Evolutionary conservation across 2,329 filamentous ascomycete genomes (phyloP).

Genomic region (Xylariales sp.): DNA sequence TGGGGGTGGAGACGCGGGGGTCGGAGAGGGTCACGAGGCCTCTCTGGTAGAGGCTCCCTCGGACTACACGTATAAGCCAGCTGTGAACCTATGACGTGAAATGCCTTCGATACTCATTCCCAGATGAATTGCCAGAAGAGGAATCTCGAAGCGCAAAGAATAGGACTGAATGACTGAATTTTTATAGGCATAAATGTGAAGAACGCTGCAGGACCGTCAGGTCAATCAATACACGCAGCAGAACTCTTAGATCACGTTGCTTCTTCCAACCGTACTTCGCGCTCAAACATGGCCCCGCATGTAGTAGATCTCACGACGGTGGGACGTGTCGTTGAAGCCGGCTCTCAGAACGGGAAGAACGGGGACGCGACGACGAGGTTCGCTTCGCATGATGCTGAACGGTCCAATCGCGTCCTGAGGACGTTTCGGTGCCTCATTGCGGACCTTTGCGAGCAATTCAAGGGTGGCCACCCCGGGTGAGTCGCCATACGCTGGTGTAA

Average conservation of each 20-base stretch:
- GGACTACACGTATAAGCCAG: no score
- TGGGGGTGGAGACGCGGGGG: no score
- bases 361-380: not conserved
- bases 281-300: not conserved
- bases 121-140: no score
- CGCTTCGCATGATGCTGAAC: not conserved
- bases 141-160: no score
- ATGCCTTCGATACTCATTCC: no score
- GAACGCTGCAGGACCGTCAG: not conserved
- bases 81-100: no score
- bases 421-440: slow-evolving; percentile 73
- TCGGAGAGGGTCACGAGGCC: no score
- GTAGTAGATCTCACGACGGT: not conserved
- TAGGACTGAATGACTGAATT: no score
- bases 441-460: slow-evolving; percentile 77
- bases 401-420: slow-evolving; percentile 58
- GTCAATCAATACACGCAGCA: not conserved
- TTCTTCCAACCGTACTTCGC: not conserved
- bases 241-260: not conserved
- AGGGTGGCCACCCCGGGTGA: slow-evolving; percentile 75
- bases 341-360: not conserved
- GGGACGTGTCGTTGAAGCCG: not conserved
- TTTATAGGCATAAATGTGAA: not conserved
- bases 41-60: no score
- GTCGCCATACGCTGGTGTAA: slow-evolving; percentile 34